These are phyloP conservation scores for Porphyrellus cyaneotinctus DNA, from an alignment of 768 basidiomycete species.

Conservation along the genomic window DNA sequence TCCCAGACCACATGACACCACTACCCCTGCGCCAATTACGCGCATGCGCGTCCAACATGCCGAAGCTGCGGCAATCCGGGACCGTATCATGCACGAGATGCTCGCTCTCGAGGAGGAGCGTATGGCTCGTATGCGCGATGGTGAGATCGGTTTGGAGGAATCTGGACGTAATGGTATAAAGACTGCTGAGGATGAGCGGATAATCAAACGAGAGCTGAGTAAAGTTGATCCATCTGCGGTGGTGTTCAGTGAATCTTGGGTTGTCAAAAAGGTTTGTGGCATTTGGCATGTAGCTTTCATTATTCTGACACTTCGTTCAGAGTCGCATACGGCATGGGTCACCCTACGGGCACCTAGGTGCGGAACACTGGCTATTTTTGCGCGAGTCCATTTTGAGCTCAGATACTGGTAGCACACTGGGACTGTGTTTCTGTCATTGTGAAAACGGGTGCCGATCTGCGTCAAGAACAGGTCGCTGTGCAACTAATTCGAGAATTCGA, in stretches of 20 bases:
- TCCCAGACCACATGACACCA: constrained; percentile 21
- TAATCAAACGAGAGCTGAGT: constrained; percentile 89
- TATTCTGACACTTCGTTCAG: constrained; percentile 23
- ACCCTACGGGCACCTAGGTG: constrained; percentile 93
- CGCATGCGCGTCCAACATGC: constrained; percentile 74
- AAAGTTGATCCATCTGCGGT: constrained; percentile 95
- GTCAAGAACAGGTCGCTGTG: constrained; percentile 96
- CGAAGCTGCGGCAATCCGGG: constrained; percentile 87
- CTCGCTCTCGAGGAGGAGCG: constrained; percentile 92
- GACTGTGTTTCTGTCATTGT: constrained; percentile 96
- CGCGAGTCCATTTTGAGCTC: constrained; percentile 4
- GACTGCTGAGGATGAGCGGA: constrained; percentile 85
- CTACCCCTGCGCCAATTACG: constrained; percentile 31
- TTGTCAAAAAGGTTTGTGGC: constrained; percentile 74
- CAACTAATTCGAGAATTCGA: constrained; percentile 93
- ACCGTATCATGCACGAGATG: constrained; percentile 99
- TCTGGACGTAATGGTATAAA: constrained; percentile 47
- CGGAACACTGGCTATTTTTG: constrained; percentile 19
- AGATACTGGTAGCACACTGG: constrained; percentile 54
- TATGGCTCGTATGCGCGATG: constrained; percentile 87
- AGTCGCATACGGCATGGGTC: constrained; percentile 89
- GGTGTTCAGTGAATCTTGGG: constrained; percentile 94
- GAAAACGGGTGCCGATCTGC: constrained; percentile 93
- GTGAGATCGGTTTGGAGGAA: constrained; percentile 56
- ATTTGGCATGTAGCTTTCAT: background rate